These are phyloP conservation scores for Trichomonascaceae sp. DNA, from an alignment of 1,139 yeast genomes.

Conservation along the genomic window DNA sequence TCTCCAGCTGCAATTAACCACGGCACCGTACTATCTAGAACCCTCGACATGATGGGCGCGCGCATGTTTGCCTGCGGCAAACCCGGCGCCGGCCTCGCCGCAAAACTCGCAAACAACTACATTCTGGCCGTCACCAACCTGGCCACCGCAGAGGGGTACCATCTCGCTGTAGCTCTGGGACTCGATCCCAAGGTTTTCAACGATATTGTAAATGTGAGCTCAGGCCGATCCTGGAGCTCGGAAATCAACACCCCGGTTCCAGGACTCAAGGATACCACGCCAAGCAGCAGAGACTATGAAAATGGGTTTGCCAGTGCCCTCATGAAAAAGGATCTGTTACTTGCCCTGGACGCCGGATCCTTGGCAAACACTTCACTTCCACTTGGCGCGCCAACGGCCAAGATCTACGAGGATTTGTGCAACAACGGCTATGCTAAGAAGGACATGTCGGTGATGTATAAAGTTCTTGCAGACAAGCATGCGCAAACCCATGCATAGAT, in stretches of 20 bases:
- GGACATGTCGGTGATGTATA: constrained; percentile 25
- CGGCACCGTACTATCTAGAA: constrained; percentile 21
- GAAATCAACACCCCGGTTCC: constrained; percentile 49
- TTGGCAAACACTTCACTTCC: constrained; percentile 15
- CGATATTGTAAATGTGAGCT: constrained; percentile 41
- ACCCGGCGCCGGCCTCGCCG: constrained; percentile 47
- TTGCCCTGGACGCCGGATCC: constrained; percentile 39
- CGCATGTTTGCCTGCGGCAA: constrained; percentile 43
- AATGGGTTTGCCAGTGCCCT: constrained; percentile 46
- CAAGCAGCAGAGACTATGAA: constrained; percentile 35
- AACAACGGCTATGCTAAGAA: constrained; percentile 13
- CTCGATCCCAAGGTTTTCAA: constrained; percentile 38
- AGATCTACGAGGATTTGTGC: constrained; percentile 19
- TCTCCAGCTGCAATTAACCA: constrained; percentile 6
- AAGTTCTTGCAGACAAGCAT: constrained; percentile 14
- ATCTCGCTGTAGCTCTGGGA: constrained; percentile 42
- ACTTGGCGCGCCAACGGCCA: constrained; percentile 19
- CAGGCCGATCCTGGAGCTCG: constrained; percentile 50
- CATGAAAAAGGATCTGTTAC: constrained; percentile 44
- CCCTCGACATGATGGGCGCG: constrained; percentile 39
- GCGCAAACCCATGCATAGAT: too few relatives aligned
- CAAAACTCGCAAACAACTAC: constrained; percentile 47
- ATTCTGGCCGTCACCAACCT: constrained; percentile 44
- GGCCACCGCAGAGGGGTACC: constrained; percentile 50
- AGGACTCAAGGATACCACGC: constrained; percentile 35